These are phyloP conservation scores for Cantharellus cinnabarinus DNA, from an alignment of 768 basidiomycete species.

Conservation along the genomic window DNA sequence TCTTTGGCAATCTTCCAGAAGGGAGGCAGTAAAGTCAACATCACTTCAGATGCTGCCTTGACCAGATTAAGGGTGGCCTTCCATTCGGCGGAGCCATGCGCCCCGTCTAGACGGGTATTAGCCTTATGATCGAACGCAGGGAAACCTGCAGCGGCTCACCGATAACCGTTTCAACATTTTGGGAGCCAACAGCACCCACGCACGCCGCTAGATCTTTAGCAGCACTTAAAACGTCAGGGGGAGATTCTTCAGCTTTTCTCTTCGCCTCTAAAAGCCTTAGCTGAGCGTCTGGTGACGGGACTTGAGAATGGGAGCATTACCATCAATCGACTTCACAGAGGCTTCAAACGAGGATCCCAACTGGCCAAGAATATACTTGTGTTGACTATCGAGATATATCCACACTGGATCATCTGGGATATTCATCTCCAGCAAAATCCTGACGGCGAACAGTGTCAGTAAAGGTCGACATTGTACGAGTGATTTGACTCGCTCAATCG, in stretches of 20 bases:
- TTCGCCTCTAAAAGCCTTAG: too few relatives aligned
- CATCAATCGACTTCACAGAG: constrained; percentile 29
- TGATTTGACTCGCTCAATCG: constrained; percentile 53
- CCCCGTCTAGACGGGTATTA: too few relatives aligned
- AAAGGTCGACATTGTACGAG: neutral
- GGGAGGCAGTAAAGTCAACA: constrained; percentile 67
- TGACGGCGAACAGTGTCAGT: constrained; percentile 16
- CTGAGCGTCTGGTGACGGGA: too few relatives aligned
- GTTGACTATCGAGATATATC: constrained; percentile 90
- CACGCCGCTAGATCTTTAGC: constrained; percentile 40
- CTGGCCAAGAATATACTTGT: constrained; percentile 60
- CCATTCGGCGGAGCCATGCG: constrained; percentile 54
- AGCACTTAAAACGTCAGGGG: neutral
- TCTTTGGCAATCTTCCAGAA: constrained; percentile 87
- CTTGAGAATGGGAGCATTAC: constrained; percentile 17
- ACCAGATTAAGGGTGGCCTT: constrained; percentile 55
- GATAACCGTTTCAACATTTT: constrained; percentile 38
- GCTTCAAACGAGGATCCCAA: constrained; percentile 44
- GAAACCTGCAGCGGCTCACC: constrained; percentile 21
- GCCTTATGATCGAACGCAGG: neutral
- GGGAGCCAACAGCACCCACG: constrained; percentile 37
- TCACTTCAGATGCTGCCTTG: constrained; percentile 69
- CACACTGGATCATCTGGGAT: constrained; percentile 79
- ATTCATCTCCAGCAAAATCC: constrained; percentile 75
- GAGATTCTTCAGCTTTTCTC: neutral